A percentile compares a stretch with the other conserved stretches of the same genome.
Evolutionary conservation across 2,329 filamentous ascomycete genomes (phyloP).

Genomic region (Chrysoporthe deuterocubensis): DNA sequence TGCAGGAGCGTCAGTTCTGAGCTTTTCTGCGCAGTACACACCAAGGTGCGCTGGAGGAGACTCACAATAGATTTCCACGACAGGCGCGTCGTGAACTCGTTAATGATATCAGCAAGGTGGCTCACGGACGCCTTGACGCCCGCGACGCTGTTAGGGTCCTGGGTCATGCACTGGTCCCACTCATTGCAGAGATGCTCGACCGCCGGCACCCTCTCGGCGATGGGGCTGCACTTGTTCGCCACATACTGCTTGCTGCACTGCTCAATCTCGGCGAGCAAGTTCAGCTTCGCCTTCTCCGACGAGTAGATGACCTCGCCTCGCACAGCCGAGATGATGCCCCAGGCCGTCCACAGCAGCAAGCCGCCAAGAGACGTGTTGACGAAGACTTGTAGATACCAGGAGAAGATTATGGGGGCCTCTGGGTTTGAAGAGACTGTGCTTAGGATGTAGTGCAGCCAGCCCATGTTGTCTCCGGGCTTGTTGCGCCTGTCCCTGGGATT

Average conservation of each 20-base stretch:
- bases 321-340: conserved; percentile 70
- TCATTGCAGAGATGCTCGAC: conserved; percentile 73
- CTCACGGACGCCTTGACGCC: conserved; percentile 80
- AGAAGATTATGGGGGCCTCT: conserved; percentile 61
- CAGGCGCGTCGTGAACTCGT: conserved; percentile 70
- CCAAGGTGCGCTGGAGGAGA: not conserved
- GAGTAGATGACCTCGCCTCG: conserved; percentile 76
- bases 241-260: conserved; percentile 74
- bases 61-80: conserved; percentile 28
- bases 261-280: conserved; percentile 73
- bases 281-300: conserved; percentile 68
- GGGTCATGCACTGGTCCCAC: conserved; percentile 88
- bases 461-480: conserved; percentile 35
- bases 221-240: conserved; percentile 73
- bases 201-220: conserved; percentile 69
- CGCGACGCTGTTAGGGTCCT: conserved; percentile 78
- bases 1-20: conserved; percentile 32
- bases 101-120: conserved; percentile 90
- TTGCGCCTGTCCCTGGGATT: conserved; percentile 34
- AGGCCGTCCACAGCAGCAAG: conserved; percentile 67
- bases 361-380: conserved; percentile 67
- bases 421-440: conserved; percentile 60
- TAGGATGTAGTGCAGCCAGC: conserved; percentile 51
- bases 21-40: not conserved
- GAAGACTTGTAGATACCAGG: conserved; percentile 61